Evolutionary conservation across 441 rosid species (phyloP).

Genomic region (Theobroma grandiflorum): DNA sequence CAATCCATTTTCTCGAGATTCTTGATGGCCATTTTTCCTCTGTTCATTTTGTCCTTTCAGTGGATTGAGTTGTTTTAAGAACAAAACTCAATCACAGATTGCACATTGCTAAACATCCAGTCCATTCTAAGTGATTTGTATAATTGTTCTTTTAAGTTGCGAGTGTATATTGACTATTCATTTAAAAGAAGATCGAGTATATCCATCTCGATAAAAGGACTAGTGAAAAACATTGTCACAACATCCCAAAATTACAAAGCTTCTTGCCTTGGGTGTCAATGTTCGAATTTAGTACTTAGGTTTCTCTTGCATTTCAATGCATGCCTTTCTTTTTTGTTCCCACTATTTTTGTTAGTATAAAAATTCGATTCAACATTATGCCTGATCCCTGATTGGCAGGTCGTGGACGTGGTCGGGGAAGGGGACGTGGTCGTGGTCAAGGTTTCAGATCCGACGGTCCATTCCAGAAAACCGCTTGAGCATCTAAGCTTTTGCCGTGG

Average conservation of each 20-base stretch:
- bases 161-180: not conserved
- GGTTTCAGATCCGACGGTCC: constrained; percentile 23
- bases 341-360: not conserved
- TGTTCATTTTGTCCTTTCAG: not conserved
- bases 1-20: not conserved
- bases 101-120: too few species aligned
- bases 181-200: not conserved
- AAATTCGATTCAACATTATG: not conserved
- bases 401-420: constrained; percentile 30
- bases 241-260: not conserved
- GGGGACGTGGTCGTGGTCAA: constrained; percentile 30
- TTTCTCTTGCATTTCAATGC: not conserved
- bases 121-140: too few species aligned
- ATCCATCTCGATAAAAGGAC: not conserved
- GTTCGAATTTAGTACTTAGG: too few species aligned
- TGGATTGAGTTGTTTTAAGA: too few species aligned
- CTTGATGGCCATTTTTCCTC: not conserved
- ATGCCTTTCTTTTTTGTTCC: not conserved
- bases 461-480: constrained; percentile 23
- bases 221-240: not conserved
- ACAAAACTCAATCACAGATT: too few species aligned
- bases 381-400: constrained; percentile 6
- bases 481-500: not conserved
- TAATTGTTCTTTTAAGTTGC: not conserved
- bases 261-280: too few species aligned